Evolutionary conservation across 805 yeast genomes (phyloP), one percentile per base, ranked within the genome.

Genomic region (Starmerella kuoi): DNA sequence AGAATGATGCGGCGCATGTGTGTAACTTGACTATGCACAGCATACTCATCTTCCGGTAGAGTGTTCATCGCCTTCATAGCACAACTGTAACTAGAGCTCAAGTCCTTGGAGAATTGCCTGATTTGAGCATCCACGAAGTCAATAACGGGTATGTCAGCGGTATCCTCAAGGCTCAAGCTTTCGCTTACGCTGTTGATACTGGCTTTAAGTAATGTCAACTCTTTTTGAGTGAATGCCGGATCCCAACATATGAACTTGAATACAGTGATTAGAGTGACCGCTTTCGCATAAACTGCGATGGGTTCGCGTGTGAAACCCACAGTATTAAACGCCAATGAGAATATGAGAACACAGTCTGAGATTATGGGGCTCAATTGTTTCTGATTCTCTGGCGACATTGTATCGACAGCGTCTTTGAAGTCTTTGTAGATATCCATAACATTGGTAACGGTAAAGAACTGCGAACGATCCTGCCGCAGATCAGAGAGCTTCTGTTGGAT

Each of bases 201-300:
- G 40, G 69, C 74, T 45, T 74, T 68, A 38, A 91, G 81, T 1
- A 95, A 94, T 46, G 68, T 65, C 50, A 86, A 69, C 59, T 91
- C 98, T 52, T 80, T 82, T 42, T 74, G 75, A 1, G 96, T 86
- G 61, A 77, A 88, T 18, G 83, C 84, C 42, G 76, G 77, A 38
- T 83, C 74, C 57, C 83, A 95, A 50, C 75, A 73, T 47, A 88
- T 65, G 62, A 88, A 97, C 49, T 76, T 82, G 51, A 91, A 67
- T 44, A 91, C 65, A 52, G 91, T 76, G 61, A 79, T 79, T 18
- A 91, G 94, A 0, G 97, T 85, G 32, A 86, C 70, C 32, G 88
- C 64, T 3, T 94, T 82, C 5, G 94, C 88, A 62, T 82, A 91
- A 1, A 95, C 83, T 4, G 96, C 95, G 1, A 97, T 95, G 1